Evolutionary conservation across 2,329 filamentous ascomycete species (phyloP), one percentile per base, ranked within the genome.

Genomic region (Aspergillus japonicus): DNA sequence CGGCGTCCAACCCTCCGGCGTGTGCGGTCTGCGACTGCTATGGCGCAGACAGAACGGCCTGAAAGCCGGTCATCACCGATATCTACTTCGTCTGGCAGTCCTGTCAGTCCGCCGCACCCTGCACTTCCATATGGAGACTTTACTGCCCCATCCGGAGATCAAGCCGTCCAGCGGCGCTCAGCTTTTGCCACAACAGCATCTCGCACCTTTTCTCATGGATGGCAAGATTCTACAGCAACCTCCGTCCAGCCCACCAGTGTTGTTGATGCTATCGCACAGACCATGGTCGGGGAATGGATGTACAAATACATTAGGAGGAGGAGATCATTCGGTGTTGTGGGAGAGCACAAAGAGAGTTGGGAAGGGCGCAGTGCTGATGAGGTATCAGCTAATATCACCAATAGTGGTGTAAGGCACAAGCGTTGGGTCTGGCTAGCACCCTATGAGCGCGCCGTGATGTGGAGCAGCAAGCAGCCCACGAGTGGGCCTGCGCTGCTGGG

Each of bases 381-480:
- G 70, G 86, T 90, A 63, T 89, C 82, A 63, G 87, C 90, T 75
- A 87, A 86, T 64, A 88, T 89, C 60, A 82, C 80, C 21, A 83
- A 81, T 64, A 86, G 84, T 67, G 86, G 86, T 65, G 89, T 84
- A 5, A 80, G 95, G 31, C 95, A 99, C 75, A 97, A 93, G 79
- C 85, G 95, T 74, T 99, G 95, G 95, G 95, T 99, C 2, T 99
- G 95, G 95, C 85, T 99, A 64, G 95, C 94, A 19, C 95, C 95
- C 2, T 98, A 99, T 71, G 95, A 99, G 77, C 85, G 93, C 63
- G 89, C 94, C 12, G 94, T 99, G 61, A 91, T 99, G 75, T 99
- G 95, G 95, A 97, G 94, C 76, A 96, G 90, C 82, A 97, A 96
- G 81, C 95, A 99, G 77, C 95, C 95, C 16, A 91, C 88, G 10